Evolutionary conservation across 202 grass and related monocot species (phyloP), one percentile per base, ranked within the genome.

Genomic region (Sporobolus alterniflorus): DNA sequence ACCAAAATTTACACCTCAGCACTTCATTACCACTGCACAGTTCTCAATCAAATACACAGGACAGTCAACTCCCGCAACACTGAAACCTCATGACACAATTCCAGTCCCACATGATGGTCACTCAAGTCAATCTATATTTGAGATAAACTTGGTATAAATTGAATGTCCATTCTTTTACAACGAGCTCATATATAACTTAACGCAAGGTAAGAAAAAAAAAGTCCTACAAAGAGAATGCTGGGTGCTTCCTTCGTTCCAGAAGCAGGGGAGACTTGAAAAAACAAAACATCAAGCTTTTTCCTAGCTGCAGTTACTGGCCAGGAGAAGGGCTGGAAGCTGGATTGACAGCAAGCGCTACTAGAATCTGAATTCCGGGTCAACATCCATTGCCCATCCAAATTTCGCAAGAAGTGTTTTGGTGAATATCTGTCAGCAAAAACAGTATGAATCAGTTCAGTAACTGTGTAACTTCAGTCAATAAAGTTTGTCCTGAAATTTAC

Each of bases 361-460:
- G 76, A 97, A 94, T 94, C 90, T 92, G 92, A 92, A 97, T 24
- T 85, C 79, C 0, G 94, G 94, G 32, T 94, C 92, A 1, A 92
- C 86, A 13, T 97, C 92, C 94, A 97, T 94, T 69, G 94, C 87
- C 94, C 94, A 97, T 28, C 69, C 80, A 29, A 97, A 97, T 78
- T 97, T 97, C 4, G 90, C 92, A 26, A 92, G 6, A 51, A 97
- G 90, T 0, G 90, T 88, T 79, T 92, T 97, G 85, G 87, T 94
- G 83, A 97, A 97, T 81, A 97, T 97, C 94, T 97, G 88, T 51
- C 51, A 82, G 83, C 16, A 76, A 60, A 74, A 83, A 50, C 49
- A 77, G 11, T 73, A 73, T 3, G 6, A 52, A 33, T 2, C 22
- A 24, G 21, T 55, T 60, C 7, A 26, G 63, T 47, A 87, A 82